Conservation (phyloP, 495 filamentous ascomycete genomes). For the Xylaria curta region DNA sequence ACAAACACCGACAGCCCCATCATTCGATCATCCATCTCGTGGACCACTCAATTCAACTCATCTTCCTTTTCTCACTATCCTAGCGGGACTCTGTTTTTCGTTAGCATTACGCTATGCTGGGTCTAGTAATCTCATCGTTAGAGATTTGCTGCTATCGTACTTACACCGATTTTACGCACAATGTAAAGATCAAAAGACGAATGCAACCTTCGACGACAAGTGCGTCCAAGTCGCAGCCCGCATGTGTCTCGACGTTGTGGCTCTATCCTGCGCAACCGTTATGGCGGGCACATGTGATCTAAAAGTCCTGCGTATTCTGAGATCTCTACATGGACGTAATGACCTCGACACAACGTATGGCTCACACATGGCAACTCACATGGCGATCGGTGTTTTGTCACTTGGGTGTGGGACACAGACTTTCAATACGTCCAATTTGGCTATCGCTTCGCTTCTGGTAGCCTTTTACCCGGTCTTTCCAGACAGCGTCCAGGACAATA, state of each 20-base stretch:
- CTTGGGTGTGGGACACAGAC: slow-evolving; percentile 90
- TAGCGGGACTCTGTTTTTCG: slow-evolving; percentile 85
- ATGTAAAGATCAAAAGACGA: slow-evolving; percentile 53
- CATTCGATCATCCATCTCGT: slow-evolving; percentile 27
- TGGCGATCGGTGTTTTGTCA: slow-evolving; percentile 91
- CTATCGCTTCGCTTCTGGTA: slow-evolving; percentile 83
- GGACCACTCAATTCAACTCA: slow-evolving; percentile 45
- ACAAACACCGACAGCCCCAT: slow-evolving; percentile 26
- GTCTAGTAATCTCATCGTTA: slow-evolving; percentile 71
- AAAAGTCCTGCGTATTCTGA: slow-evolving; percentile 83
- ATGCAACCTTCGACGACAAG: slow-evolving; percentile 75
- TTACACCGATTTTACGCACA: slow-evolving; percentile 87
- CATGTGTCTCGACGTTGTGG: slow-evolving; percentile 87
- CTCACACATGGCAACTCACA: slow-evolving; percentile 89
- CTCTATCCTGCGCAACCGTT: slow-evolving; percentile 80
- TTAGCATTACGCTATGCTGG: slow-evolving; percentile 87
- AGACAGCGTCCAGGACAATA: slow-evolving; percentile 85
- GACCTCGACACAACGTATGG: slow-evolving; percentile 87
- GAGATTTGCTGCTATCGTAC: slow-evolving; percentile 82
- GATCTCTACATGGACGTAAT: slow-evolving; percentile 86
- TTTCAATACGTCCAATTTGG: slow-evolving; percentile 86
- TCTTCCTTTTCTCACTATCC: slow-evolving; percentile 90
- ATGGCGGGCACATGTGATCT: slow-evolving; percentile 97
- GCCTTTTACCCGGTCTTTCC: slow-evolving; percentile 96
- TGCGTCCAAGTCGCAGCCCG: slow-evolving; percentile 80